Conservation (phyloP, 2,329 filamentous ascomycete species). For the Cordyceps militaris region DNA sequence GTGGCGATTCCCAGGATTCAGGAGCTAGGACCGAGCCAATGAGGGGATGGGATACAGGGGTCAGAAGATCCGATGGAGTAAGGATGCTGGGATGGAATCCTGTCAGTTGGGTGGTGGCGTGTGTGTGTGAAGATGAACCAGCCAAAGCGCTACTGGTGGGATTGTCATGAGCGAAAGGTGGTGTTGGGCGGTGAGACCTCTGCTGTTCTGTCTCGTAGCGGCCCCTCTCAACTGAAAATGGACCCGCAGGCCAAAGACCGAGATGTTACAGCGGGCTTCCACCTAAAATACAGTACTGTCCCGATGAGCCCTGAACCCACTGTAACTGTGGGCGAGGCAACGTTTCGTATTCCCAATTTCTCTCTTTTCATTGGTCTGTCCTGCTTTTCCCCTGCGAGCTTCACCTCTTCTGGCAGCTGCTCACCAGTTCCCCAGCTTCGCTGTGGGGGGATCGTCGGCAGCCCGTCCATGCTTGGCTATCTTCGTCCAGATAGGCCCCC, state of each 20-base stretch:
- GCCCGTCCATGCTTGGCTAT: not conserved
- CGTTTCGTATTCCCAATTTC: constrained; percentile 13
- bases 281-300: too few relatives aligned
- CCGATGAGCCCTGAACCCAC: not conserved
- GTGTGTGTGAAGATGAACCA: not conserved
- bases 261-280: too few relatives aligned
- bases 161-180: not conserved
- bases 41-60: not conserved
- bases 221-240: too few relatives aligned
- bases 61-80: constrained; percentile 3
- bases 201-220: too few relatives aligned
- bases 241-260: too few relatives aligned
- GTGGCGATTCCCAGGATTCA: not conserved
- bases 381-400: not conserved
- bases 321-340: constrained; percentile 8
- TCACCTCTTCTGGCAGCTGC: constrained; percentile 8
- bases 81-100: not conserved
- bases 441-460: not conserved
- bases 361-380: constrained; percentile 8
- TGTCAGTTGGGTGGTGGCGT: too few relatives aligned
- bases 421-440: not conserved
- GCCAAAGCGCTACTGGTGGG: not conserved
- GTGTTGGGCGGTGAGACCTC: not conserved
- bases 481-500: not conserved
- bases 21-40: constrained; percentile 2